A percentile compares a stretch with the other conserved stretches of the same genome.
These are phyloP conservation scores for Schizophyllum commune DNA, from an alignment of 1,284 basidiomycete genomes.

Conservation along the genomic window DNA sequence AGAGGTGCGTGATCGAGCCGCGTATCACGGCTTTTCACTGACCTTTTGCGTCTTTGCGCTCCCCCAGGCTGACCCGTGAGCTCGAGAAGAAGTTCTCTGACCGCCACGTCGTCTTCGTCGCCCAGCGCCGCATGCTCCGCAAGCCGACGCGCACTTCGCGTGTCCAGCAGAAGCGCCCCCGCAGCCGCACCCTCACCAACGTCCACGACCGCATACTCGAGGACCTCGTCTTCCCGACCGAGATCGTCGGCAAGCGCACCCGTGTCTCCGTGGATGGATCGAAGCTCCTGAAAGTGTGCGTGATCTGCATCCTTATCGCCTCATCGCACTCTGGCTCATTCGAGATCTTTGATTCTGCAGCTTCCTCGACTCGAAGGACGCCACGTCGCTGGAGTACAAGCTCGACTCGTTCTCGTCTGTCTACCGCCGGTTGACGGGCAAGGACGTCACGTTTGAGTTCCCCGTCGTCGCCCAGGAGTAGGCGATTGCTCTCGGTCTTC, in stretches of 20 bases:
- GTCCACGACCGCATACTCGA: constrained; percentile 99
- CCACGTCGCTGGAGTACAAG: constrained; percentile 99
- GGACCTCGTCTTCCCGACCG: constrained; percentile 98
- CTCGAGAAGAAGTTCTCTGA: constrained; percentile 99
- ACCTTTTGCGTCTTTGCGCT: neutral
- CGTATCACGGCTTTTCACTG: constrained; percentile 4
- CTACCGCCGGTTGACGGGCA: constrained; percentile 91
- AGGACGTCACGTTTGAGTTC: constrained; percentile 90
- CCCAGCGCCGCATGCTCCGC: constrained; percentile 96
- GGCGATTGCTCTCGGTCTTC: constrained; percentile 17
- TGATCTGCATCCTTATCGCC: constrained; percentile 17
- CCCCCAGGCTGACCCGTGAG: constrained; percentile 86
- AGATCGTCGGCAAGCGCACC: constrained; percentile 98
- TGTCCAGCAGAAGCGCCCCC: constrained; percentile 93
- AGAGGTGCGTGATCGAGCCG: constrained; percentile 59
- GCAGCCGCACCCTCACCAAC: constrained; percentile 92
- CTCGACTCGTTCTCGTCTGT: constrained; percentile 93
- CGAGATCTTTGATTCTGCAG: constrained; percentile 34
- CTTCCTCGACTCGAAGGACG: constrained; percentile 97
- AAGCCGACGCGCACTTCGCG: constrained; percentile 94
- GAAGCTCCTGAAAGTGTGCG: constrained; percentile 93
- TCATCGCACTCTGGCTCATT: constrained; percentile 6
- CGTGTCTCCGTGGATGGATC: constrained; percentile 86
- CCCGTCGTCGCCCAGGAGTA: constrained; percentile 65
- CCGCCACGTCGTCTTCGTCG: constrained; percentile 97